phyloP scores from a whole-genome alignment of 2,329 filamentous ascomycete species.

The Trichoderma asperellum region DNA sequence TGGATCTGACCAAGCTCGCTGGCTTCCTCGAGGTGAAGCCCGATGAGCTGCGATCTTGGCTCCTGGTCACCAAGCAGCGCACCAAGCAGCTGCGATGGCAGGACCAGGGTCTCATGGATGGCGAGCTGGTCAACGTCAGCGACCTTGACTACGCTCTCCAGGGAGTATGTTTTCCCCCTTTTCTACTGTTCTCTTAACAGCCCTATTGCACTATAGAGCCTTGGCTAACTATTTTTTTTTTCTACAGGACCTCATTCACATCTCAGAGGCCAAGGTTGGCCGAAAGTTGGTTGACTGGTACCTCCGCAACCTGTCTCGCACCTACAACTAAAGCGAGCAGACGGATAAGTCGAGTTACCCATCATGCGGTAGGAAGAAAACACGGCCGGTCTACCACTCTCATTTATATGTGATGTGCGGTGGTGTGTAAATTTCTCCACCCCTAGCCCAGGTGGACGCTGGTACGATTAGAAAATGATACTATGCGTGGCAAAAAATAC shows the following conservation, averaged over 20 bases:
- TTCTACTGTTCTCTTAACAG: neutral
- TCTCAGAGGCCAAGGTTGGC: conserved; percentile 97
- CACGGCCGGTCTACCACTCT: neutral
- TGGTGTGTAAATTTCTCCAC: neutral
- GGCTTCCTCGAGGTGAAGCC: conserved; percentile 96
- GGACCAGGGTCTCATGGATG: conserved; percentile 84
- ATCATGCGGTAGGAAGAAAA: neutral
- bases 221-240: conserved; percentile 33
- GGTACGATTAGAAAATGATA: conserved; percentile 8
- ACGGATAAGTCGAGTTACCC: conserved; percentile 36
- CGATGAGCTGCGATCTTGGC: conserved; percentile 92
- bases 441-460: neutral
- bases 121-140: conserved; percentile 88
- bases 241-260: conserved; percentile 87
- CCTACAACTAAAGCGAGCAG: conserved; percentile 64
- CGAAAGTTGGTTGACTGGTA: conserved; percentile 99
- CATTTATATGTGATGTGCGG: neutral
- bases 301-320: conserved; percentile 91
- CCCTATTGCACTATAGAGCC: conserved; percentile 31
- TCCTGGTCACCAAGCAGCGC: conserved; percentile 97
- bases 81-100: conserved; percentile 95
- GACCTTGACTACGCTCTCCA: conserved; percentile 98
- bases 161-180: conserved; percentile 64
- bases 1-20: conserved; percentile 97
- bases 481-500: conserved; percentile 19